These are phyloP conservation scores for Aspergillus leporis DNA, from an alignment of 495 filamentous ascomycete species.

Conservation along the genomic window DNA sequence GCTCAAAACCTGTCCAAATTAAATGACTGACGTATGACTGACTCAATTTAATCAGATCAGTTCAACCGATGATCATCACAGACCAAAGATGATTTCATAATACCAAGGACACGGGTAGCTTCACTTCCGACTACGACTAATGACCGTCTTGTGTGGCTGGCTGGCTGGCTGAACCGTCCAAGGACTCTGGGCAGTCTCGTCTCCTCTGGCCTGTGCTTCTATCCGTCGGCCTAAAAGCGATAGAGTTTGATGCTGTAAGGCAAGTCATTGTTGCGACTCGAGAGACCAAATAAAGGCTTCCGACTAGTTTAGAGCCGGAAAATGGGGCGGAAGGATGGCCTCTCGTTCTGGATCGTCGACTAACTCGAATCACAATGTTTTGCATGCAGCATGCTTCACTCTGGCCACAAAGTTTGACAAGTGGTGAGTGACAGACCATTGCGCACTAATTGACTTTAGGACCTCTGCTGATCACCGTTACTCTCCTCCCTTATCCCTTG, in stretches of 20 bases:
- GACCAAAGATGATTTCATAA: not conserved
- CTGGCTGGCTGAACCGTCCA: not conserved
- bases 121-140: not conserved
- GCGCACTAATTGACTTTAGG: slow-evolving; percentile 3
- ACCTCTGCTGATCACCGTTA: slow-evolving; percentile 17
- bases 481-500: slow-evolving; percentile 2
- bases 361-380: slow-evolving; percentile 22
- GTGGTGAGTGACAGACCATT: slow-evolving; percentile 1
- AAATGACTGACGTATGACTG: not conserved
- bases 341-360: slow-evolving; percentile 3
- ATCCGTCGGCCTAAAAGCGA: not conserved
- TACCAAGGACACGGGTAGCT: not conserved
- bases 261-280: not conserved
- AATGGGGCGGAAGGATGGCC: slow-evolving; percentile 13
- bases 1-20: not conserved
- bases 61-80: not conserved
- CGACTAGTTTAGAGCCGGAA: slow-evolving; percentile 12
- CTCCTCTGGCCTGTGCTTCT: not conserved
- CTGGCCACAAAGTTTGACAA: slow-evolving; percentile 3
- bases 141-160: not conserved
- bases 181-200: not conserved
- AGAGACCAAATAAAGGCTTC: slow-evolving; percentile 15
- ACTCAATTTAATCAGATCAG: not conserved
- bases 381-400: slow-evolving; percentile 23
- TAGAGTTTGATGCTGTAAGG: not conserved